Base-by-base conservation (phyloP, 805 yeast species). In the Zygotorulaspora sp. region DNA sequence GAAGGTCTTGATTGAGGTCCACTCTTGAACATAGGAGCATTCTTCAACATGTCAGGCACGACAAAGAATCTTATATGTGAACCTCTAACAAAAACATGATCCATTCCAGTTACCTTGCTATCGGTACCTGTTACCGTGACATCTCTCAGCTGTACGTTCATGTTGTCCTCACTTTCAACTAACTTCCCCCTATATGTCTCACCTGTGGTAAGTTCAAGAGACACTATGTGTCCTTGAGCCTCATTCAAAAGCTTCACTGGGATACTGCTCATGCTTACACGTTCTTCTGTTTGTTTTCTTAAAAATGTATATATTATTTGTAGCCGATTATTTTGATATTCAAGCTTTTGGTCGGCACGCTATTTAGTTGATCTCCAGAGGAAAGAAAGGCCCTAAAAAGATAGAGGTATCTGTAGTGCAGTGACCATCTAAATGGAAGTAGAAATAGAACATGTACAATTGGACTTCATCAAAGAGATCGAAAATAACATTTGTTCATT, bases 21-120 rank as follows among this genome's bases (percentile, higher is more conserved):
- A 56, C 68, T 65, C 48, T 77, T 79, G 52, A 90, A 82, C 79
- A 89, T 75, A 10, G 97, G 97, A 1, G 97, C 96, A 57, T 87
- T 78, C 50, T 72, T 74, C 36, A 90, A 71, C 63, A 89, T 79
- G 35, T 90, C 97, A 0, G 98, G 98, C 5, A 92, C 79, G 14
- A 81, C 77, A 46, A 92, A 73, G 61, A 87, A 82, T 44, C 88
- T 75, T 16, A 90, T 77, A 63, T 84, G 89, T 1, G 96, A 86
- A 1, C 98, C 98, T 52, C 98, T 75, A 3, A 90, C 78, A 58
- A 86, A 89, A 3, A 88, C 94, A 51, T 83, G 86, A 46, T 83
- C 87, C 71, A 86, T 72, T 48, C 81, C 83, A 1, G 82, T 70
- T 3, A 83, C 82, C 32, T 71, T 69, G 3, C 96, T 96, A 36